Conservation (phyloP, 23 red algal genomes). For the Chondrus crispus region DNA sequence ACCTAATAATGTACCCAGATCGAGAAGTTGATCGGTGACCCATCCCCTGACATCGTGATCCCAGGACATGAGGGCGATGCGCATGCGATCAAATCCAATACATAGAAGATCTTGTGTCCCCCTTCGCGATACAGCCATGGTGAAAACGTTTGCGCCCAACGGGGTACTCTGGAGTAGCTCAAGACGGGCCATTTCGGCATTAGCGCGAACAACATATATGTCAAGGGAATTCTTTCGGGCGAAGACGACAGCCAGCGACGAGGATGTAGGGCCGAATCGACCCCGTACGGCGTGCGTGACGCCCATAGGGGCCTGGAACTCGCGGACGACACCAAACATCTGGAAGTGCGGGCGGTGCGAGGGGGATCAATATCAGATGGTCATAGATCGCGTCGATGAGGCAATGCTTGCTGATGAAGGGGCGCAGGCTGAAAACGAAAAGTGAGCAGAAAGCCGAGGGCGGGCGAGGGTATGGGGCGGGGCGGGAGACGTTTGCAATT, state of each 20-base stretch:
- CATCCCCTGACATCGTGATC: constrained; percentile 31
- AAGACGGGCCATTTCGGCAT: constrained; percentile 18
- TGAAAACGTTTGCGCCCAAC: constrained; percentile 28
- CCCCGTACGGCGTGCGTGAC: constrained; percentile 63
- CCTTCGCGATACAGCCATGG: constrained; percentile 7
- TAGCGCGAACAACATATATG: constrained; percentile 62
- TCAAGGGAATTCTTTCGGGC: constrained; percentile 57
- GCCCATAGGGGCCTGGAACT: constrained; percentile 54
- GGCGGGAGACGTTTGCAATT: too few relatives aligned
- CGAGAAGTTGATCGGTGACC: constrained; percentile 56
- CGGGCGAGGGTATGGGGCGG: too few relatives aligned
- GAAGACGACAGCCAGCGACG: constrained; percentile 31
- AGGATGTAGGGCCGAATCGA: constrained; percentile 47
- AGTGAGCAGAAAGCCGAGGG: too few relatives aligned
- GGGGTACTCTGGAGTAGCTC: constrained; percentile 31
- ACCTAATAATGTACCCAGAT: constrained; percentile 27
- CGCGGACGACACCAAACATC: constrained; percentile 58
- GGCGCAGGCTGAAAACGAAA: too few relatives aligned
- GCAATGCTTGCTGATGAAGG: too few relatives aligned
- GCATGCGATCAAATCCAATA: constrained; percentile 52
- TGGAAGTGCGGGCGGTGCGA: too few relatives aligned
- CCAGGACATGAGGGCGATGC: constrained; percentile 57
- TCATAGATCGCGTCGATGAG: too few relatives aligned
- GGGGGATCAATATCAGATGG: too few relatives aligned
- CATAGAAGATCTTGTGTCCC: constrained; percentile 33